Conservation (phyloP, 2,329 filamentous ascomycete species). For the Sarocladium kiliense region DNA sequence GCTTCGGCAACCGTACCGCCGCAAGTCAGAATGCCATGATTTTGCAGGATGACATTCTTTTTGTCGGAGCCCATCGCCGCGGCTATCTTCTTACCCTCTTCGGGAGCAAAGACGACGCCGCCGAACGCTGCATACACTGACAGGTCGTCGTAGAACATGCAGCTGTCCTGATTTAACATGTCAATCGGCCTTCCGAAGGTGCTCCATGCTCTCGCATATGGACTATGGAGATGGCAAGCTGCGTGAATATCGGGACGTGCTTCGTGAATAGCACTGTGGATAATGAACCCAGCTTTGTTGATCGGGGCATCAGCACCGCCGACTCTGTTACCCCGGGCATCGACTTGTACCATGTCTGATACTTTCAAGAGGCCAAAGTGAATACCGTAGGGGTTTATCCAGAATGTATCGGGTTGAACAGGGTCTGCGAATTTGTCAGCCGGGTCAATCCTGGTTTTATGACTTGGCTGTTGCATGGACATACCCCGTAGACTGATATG, state of each 20-base stretch:
- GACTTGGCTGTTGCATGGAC: neutral
- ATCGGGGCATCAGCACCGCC: conserved; percentile 45
- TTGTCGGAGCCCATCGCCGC: conserved; percentile 50
- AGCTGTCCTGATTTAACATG: conserved; percentile 63
- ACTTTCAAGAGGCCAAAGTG: conserved; percentile 63
- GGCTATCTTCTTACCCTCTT: conserved; percentile 62
- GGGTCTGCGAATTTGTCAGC: conserved; percentile 19
- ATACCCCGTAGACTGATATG: conserved; percentile 1
- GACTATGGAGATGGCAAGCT: conserved; percentile 62
- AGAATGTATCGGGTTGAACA: conserved; percentile 28
- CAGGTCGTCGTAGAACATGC: conserved; percentile 59
- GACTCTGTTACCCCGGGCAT: conserved; percentile 52
- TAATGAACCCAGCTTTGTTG: conserved; percentile 65
- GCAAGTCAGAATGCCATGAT: conserved; percentile 67
- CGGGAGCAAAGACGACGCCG: conserved; percentile 47
- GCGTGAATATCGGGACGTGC: conserved; percentile 60
- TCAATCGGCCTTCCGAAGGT: conserved; percentile 58
- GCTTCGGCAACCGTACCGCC: conserved; percentile 69
- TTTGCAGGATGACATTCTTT: conserved; percentile 60
- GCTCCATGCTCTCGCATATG: conserved; percentile 62
- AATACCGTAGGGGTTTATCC: conserved; percentile 53
- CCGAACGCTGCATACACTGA: conserved; percentile 56
- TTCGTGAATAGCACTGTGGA: conserved; percentile 61
- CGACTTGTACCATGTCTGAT: conserved; percentile 62
- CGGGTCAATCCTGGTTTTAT: neutral